Evolutionary conservation across 23 red algal species (phyloP).

Genomic region (Gracilariopsis chorda): DNA sequence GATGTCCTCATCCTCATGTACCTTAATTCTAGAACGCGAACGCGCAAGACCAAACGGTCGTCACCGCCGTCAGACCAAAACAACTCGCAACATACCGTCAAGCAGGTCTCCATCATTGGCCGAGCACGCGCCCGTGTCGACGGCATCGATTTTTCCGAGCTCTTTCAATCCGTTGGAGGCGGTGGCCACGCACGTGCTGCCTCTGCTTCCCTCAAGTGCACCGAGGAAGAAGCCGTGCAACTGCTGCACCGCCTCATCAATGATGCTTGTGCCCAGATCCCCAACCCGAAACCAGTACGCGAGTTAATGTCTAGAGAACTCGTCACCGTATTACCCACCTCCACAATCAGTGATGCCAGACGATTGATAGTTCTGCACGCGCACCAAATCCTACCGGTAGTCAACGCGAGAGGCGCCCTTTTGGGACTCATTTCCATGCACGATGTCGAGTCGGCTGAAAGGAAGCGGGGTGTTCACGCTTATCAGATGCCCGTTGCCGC

Average conservation of each 20-base stretch:
- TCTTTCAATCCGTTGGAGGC: constrained; percentile 44
- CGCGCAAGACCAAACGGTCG: background rate
- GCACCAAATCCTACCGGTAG: constrained; percentile 57
- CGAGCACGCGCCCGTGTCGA: constrained; percentile 69
- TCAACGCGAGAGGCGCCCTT: background rate
- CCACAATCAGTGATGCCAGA: background rate
- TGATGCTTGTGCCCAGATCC: constrained; percentile 23
- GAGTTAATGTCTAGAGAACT: constrained; percentile 65
- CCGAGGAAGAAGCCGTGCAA: constrained; percentile 24
- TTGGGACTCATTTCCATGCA: constrained; percentile 48
- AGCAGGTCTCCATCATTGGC: constrained; percentile 69
- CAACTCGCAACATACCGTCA: background rate
- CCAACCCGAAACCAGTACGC: constrained; percentile 18
- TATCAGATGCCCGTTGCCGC: constrained; percentile 27
- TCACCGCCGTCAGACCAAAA: background rate
- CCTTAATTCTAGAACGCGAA: constrained; percentile 49
- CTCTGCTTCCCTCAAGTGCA: constrained; percentile 40
- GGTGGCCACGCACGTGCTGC: constrained; percentile 78
- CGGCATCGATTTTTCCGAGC: constrained; percentile 39
- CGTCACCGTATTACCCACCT: constrained; percentile 26
- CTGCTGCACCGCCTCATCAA: constrained; percentile 23
- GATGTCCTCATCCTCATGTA: constrained; percentile 65
- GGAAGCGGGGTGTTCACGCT: constrained; percentile 5
- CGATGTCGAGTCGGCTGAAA: constrained; percentile 33
- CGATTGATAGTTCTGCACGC: constrained; percentile 45